A percentile compares a stretch with the other conserved stretches of the same genome.
Evolutionary conservation across 2,329 filamentous ascomycete genomes (phyloP).

Genomic region (Zymoseptoria ardabiliae): DNA sequence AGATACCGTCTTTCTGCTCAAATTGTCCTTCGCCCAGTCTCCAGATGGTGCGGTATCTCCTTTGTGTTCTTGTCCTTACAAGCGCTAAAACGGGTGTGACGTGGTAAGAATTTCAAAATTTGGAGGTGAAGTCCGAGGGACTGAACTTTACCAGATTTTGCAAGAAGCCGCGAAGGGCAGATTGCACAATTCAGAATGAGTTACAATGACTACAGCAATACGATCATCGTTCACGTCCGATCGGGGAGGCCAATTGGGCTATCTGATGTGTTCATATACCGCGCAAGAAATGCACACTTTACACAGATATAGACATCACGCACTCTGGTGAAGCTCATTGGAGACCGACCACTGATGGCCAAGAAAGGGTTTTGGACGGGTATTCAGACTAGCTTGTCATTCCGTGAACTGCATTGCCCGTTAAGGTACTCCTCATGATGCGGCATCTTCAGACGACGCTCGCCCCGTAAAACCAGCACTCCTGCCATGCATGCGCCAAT

Average conservation of each 20-base stretch:
- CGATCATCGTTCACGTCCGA: background rate
- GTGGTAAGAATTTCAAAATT: background rate
- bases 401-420: slow-evolving; percentile 15
- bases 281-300: too few species aligned
- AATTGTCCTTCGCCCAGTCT: background rate
- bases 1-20: background rate
- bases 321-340: background rate
- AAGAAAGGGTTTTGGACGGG: background rate
- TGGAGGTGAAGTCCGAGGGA: background rate
- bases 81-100: background rate
- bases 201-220: background rate
- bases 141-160: background rate
- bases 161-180: background rate
- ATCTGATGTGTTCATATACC: too few species aligned
- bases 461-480: slow-evolving; percentile 5
- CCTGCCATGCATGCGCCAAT: background rate
- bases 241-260: background rate
- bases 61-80: background rate
- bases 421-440: slow-evolving; percentile 3
- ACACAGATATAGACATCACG: background rate
- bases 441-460: slow-evolving; percentile 7
- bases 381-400: slow-evolving; percentile 15
- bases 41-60: background rate
- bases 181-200: background rate
- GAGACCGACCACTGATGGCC: background rate